Evolutionary conservation across 2,329 filamentous ascomycete species (phyloP), one percentile per base, ranked within the genome.

Genomic region (Ceratocystis albifundus): DNA sequence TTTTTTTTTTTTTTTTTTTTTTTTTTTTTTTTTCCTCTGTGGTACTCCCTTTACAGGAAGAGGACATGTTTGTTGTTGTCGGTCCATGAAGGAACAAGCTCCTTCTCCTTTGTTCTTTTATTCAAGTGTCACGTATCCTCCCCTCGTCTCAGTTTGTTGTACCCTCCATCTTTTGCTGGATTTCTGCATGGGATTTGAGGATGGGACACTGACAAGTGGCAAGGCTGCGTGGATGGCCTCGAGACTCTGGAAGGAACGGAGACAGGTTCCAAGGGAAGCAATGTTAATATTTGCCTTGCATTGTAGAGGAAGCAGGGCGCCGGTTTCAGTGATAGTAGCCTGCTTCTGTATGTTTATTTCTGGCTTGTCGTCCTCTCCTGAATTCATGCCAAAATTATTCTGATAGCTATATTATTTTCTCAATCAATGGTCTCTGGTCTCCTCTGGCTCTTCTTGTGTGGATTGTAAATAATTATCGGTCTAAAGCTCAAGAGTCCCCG

Each of bases 151-250:
- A 25, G 48, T 22, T 25, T 25, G 48, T 53, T 50, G 46, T 50
- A 50, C 46, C 46, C 46, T 50, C 48, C 48, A 20, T 59, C 17
- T 30, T 32, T 32, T 25, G 53, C 28, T 59, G 53, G 28, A 32
- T 59, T 59, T 59, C 53, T 59, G 53, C 53, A 59, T 59, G 53
- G 53, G 53, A 32, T 59, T 59, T 17, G 25, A 59, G 53, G 53
- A 32, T 59, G 53, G 53, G 28, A 59, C 53, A 30, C 53, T 53
- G 25, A 59, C 25, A 59, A 22, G 53, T 32, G 53, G 53, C 53
- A 59, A 59, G 53, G 53, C 28, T 57, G 10, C 12, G 22, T 36
- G 28, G 28, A 25, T 32, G 25, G 17, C 25, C 25, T 59, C 17
- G 28, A 30, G n/a, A n/a, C 32, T 25, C 4, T 59, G 15, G 53